Base-by-base conservation (phyloP, 345 rosid species). In the Lepidium aucheri region DNA sequence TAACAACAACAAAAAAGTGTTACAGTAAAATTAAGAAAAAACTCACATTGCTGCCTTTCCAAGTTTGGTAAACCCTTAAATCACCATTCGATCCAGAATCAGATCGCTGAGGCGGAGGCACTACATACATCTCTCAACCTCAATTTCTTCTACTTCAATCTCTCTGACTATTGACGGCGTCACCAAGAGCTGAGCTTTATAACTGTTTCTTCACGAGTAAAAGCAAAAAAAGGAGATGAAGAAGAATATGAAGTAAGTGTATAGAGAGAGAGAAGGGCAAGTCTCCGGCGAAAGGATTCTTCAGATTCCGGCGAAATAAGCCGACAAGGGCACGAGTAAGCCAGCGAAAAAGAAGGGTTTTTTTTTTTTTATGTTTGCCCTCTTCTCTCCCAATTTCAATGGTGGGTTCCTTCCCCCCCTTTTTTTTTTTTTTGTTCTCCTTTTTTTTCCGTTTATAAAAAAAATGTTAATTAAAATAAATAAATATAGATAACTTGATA, bases 21-120 rank as follows among this genome's bases (percentile, higher is more conserved):
- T 49, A 15, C 38, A 1, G n/a, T 42, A 33, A 11, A 26, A 4
- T n/a, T 2, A 2, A 39, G 2, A 28, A 44, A 52, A 30, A 68
- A 40, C 90, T 85, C 66, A 86, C 97, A 81, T 94, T 90, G 77
- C 91, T 90, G 73, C 90, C 97, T 82, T 88, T 90, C 99, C 99
- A 94, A 68, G 78, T 80, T 74, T 86, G 91, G 78, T 88, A 90
- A 75, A 87, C 88, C 74, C 78, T 78, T 57, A 72, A 84, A 81
- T 82, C 90, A 67, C 57, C 77, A 54, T 64, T 70, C 49, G 89
- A 78, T 76, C 86, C 86, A 40, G 65, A 76, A 83, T 90, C 94
- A 74, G 90, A 80, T 74, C 86, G 66, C 79, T 88, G 84, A 67
- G 96, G 90, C 52, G 91, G 97, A 75, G 89, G 98, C 41, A 84